Conservation (phyloP, 768 basidiomycete species). For the Trametes elegans region DNA sequence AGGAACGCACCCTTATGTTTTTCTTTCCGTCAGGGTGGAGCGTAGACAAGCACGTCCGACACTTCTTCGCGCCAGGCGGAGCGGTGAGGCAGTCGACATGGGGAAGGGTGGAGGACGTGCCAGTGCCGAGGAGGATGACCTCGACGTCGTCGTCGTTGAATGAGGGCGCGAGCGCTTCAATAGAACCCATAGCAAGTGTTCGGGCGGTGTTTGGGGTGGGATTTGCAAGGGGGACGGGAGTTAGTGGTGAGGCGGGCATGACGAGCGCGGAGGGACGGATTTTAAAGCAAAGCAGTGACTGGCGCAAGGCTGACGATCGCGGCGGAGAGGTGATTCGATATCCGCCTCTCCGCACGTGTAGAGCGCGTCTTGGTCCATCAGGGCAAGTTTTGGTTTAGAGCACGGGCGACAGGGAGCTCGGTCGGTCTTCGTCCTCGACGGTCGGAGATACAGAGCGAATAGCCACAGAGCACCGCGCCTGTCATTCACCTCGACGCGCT, state of each 20-base stretch:
- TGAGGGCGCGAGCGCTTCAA: slow-evolving; percentile 9
- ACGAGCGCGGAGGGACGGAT: neutral
- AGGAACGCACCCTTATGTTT: slow-evolving; percentile 54
- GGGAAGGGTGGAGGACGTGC: slow-evolving; percentile 74
- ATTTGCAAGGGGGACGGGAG: neutral
- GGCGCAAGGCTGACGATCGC: slow-evolving; percentile 1
- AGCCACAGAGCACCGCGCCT: neutral
- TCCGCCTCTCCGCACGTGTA: slow-evolving; percentile 12
- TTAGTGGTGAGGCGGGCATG: neutral
- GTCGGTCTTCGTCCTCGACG: neutral
- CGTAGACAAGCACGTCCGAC: slow-evolving; percentile 68
- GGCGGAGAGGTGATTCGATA: slow-evolving; percentile 10
- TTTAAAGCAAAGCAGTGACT: slow-evolving; percentile 6
- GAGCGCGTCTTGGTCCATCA: slow-evolving; percentile 2
- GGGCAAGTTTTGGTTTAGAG: slow-evolving; percentile 1
- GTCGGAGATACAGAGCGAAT: slow-evolving; percentile 14
- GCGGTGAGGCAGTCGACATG: slow-evolving; percentile 73
- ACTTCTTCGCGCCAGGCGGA: slow-evolving; percentile 48
- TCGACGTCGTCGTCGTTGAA: slow-evolving; percentile 39
- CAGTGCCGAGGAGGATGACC: slow-evolving; percentile 82
- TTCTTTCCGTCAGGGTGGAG: slow-evolving; percentile 70
- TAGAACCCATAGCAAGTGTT: slow-evolving; percentile 12
- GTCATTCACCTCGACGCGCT: neutral
- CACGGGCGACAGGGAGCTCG: neutral
- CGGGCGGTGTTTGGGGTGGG: neutral